These are phyloP conservation scores for Sindora glabra DNA, from an alignment of 306 rosid genomes.

Conservation along the genomic window DNA sequence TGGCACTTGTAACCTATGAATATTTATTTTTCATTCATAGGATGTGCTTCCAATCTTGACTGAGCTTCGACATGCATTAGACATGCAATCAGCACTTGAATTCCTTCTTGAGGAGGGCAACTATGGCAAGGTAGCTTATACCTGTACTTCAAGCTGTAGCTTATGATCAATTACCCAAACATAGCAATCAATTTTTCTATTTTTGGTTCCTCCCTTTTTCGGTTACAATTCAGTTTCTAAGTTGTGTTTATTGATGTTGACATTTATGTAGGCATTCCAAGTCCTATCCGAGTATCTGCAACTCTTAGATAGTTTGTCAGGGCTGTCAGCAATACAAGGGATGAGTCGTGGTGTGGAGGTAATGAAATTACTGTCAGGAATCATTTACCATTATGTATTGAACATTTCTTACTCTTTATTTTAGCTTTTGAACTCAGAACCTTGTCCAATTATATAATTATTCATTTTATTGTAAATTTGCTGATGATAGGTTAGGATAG, in stretches of 20 bases:
- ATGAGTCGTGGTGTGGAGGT: conserved; percentile 94
- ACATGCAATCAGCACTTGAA: conserved; percentile 88
- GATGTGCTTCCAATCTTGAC: conserved; percentile 77
- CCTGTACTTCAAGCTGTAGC: conserved; percentile 18
- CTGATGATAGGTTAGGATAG: neutral
- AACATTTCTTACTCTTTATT: neutral
- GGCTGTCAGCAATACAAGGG: conserved; percentile 83
- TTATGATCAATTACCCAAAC: conserved; percentile 10
- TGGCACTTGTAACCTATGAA: conserved; percentile 4
- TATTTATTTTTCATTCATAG: conserved; percentile 29
- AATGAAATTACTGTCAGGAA: conserved; percentile 16
- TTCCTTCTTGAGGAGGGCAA: conserved; percentile 80
- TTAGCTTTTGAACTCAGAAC: neutral
- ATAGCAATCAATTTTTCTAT: neutral
- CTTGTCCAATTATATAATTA: neutral
- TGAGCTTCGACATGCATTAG: conserved; percentile 72
- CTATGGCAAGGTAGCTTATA: conserved; percentile 72
- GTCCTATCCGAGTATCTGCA: conserved; percentile 93
- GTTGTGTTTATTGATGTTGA: conserved; percentile 9
- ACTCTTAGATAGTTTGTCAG: conserved; percentile 83
- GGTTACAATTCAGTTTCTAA: conserved; percentile 10
- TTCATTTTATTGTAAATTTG: neutral
- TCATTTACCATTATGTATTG: conserved; percentile 9
- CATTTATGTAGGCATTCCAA: conserved; percentile 81
- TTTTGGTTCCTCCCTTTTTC: neutral